phyloP scores from a whole-genome alignment of 1,139 yeast species.

The Candida labiduridarum region DNA sequence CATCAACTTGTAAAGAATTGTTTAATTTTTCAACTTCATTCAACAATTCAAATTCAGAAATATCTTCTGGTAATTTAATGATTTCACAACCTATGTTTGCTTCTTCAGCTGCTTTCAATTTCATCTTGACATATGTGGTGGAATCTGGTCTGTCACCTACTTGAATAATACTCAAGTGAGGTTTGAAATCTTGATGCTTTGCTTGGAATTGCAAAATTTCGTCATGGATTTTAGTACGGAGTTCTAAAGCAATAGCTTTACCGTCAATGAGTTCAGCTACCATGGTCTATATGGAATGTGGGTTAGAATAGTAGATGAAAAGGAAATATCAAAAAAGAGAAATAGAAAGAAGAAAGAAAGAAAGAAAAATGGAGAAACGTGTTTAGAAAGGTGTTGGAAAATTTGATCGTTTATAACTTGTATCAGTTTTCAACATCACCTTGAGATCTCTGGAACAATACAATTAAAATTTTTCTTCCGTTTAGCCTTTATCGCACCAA shows the following conservation, averaged over 20 bases:
- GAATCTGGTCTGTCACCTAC: constrained; percentile 92
- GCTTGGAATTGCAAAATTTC: constrained; percentile 61
- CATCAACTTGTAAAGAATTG: constrained; percentile 72
- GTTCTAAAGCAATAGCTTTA: constrained; percentile 62
- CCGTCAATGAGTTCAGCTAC: constrained; percentile 62
- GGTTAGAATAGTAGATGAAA: no score
- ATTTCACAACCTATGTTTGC: constrained; percentile 76
- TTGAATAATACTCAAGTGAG: constrained; percentile 82
- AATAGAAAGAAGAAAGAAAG: no score
- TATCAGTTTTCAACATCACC: no score
- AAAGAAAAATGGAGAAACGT: no score
- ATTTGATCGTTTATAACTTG: no score
- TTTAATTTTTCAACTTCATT: constrained; percentile 64
- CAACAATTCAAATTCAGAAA: constrained; percentile 61
- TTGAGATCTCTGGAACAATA: no score
- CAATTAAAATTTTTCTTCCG: no score
- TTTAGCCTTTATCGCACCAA: no score
- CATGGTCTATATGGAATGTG: constrained; percentile 20
- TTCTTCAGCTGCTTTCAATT: constrained; percentile 86
- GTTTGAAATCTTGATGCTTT: constrained; percentile 64
- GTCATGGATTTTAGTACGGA: constrained; percentile 50
- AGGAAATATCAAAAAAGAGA: no score
- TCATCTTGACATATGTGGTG: constrained; percentile 92
- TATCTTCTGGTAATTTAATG: constrained; percentile 64
- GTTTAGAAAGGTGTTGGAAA: no score